phyloP scores from a whole-genome alignment of 495 filamentous ascomycete genomes.

The Corynascus novoguineensis region DNA sequence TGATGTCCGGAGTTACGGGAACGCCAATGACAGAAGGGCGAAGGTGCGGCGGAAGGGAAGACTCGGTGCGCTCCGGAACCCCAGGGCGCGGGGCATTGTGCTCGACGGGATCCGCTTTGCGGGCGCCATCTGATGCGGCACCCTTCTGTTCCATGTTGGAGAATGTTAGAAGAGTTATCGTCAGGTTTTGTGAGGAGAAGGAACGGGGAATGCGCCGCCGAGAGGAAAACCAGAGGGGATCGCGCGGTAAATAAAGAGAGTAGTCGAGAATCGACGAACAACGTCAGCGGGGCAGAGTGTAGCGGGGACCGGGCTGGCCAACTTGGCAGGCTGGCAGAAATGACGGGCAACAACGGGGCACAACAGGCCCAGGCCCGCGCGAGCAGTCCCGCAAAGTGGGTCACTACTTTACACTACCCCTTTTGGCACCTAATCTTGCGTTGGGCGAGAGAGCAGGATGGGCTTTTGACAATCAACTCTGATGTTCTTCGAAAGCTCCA shows the following conservation, averaged over 20 bases:
- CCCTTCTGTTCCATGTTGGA: slow-evolving; percentile 9
- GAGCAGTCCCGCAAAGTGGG: background rate
- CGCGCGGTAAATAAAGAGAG: slow-evolving; percentile 6
- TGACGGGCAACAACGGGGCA: slow-evolving; percentile 10
- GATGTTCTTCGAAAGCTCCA: too few species aligned
- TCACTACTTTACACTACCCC: background rate
- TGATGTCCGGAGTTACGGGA: slow-evolving; percentile 49
- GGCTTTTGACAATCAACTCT: too few species aligned
- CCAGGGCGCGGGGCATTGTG: slow-evolving; percentile 2
- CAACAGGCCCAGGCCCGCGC: slow-evolving; percentile 3
- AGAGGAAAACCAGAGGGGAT: background rate
- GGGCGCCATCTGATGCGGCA: slow-evolving; percentile 6
- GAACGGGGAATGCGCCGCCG: background rate
- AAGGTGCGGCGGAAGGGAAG: slow-evolving; percentile 33
- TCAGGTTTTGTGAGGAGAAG: background rate
- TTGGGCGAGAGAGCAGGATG: too few species aligned
- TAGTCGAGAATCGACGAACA: slow-evolving; percentile 4
- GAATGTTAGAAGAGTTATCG: background rate
- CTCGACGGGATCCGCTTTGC: slow-evolving; percentile 1
- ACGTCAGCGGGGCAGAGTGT: slow-evolving; percentile 13
- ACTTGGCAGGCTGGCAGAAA: slow-evolving; percentile 16
- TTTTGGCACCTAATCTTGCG: too few species aligned
- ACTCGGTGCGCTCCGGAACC: slow-evolving; percentile 18
- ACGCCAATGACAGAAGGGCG: slow-evolving; percentile 31
- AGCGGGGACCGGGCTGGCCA: slow-evolving; percentile 6